Evolutionary conservation across 176 grass and related monocot genomes (phyloP), one percentile per base, ranked within the genome.

Genomic region (Rhynchospora breviuscula): DNA sequence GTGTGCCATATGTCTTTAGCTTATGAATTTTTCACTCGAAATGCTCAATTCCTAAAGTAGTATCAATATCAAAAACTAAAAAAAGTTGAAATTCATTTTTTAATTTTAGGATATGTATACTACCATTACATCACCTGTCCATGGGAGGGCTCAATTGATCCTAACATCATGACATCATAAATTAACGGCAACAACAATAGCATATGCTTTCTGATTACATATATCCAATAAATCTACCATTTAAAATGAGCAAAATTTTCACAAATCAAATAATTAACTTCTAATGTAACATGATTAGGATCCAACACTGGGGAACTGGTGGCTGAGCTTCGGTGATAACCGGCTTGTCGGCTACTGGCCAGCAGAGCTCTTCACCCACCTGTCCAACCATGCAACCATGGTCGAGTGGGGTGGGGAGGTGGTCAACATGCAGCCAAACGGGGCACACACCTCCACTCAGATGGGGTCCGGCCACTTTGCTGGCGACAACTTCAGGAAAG

Each of bases 371-470:
- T 98, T 98, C 90, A 98, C 92, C 2, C 95, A 94, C 87, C 84
- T 98, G 0, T 92, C 95, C 0, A 92, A 91, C 82, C 92, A 93
- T 70, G 95, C 95, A 22, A 94, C 86, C 22, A 94, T 98, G 95
- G 92, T 98, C 10, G 92, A 98, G 62, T 98, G 95, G 95, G 95
- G 95, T 45, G 95, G 95, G 49, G 95, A 98, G 87, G 92, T 98
- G 40, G 95, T 94, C 5, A 89, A 94, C 90, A 88, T 90, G 67
- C 52, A 81, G 45, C 84, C 90, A 0, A 79, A 33, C 26, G 95
- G 92, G 22, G 84, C 63, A 7, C 92, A 98, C 90, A 98, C 95
- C 2, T 80, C 89, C 59, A 98, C 95, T 5, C 92, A 98, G 81
- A 98, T 98, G 95, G 95, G 95, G 0, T 98, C 95, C 0, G 95